These are phyloP conservation scores for Aspergillus hortae DNA, from an alignment of 2,329 filamentous ascomycete species.

Conservation along the genomic window DNA sequence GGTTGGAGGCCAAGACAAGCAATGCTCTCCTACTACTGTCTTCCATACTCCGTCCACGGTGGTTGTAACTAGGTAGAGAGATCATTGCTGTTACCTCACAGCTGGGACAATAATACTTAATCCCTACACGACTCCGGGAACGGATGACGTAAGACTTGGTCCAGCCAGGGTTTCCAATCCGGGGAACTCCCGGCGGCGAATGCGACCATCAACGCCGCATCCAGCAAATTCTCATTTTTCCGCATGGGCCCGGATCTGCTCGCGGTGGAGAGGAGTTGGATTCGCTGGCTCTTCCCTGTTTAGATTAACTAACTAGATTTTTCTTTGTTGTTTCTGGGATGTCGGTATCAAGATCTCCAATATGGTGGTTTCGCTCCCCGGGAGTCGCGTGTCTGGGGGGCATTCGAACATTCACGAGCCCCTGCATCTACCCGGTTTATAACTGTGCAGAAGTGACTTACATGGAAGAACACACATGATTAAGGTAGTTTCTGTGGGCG, in stretches of 20 bases:
- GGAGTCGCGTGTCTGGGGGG: not conserved
- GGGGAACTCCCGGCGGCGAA: conserved; percentile 26
- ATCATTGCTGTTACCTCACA: not conserved
- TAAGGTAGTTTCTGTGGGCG: no score
- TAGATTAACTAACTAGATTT: not conserved
- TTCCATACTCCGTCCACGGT: not conserved
- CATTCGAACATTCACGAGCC: not conserved
- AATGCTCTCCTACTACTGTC: not conserved
- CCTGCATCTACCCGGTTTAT: not conserved
- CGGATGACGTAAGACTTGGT: conserved; percentile 34
- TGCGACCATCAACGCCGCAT: conserved; percentile 16
- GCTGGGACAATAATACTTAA: not conserved
- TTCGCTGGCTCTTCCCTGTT: not conserved
- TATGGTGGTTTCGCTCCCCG: no score
- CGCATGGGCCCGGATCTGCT: not conserved
- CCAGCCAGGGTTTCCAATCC: conserved; percentile 20
- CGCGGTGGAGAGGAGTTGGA: no score
- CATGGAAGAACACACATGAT: not conserved
- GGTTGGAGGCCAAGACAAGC: not conserved
- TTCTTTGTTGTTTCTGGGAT: no score
- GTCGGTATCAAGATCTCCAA: no score
- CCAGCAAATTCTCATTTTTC: not conserved
- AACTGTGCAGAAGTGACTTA: not conserved
- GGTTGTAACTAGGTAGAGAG: not conserved
- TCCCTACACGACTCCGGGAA: conserved; percentile 7